Conservation (phyloP, 1,284 basidiomycete species). For the Mycosarcoma maydis region DNA sequence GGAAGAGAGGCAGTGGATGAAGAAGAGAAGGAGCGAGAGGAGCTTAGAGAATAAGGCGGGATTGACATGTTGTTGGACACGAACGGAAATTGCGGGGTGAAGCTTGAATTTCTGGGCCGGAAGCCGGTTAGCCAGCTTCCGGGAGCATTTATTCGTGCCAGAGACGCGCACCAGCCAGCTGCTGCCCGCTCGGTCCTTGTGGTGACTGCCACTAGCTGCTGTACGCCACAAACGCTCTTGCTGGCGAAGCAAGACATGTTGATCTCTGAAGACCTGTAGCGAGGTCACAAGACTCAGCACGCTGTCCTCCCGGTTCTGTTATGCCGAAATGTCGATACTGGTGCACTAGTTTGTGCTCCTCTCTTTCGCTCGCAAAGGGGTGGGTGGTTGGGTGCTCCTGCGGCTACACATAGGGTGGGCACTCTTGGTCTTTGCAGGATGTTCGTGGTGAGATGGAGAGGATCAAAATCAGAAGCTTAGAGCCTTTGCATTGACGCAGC, state of each 20-base stretch:
- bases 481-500: too few relatives aligned
- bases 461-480: not conserved
- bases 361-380: too few relatives aligned
- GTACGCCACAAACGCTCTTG: not conserved
- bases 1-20: conserved; percentile 9
- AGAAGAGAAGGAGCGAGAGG: conserved; percentile 1
- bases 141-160: conserved; percentile 13
- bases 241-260: not conserved
- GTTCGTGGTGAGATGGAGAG: conserved; percentile 9
- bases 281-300: too few relatives aligned
- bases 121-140: conserved; percentile 9
- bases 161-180: conserved; percentile 20
- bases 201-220: not conserved
- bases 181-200: not conserved
- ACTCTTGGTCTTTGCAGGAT: too few relatives aligned
- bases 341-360: too few relatives aligned
- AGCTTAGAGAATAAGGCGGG: not conserved
- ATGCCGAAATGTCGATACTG: too few relatives aligned
- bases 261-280: too few relatives aligned
- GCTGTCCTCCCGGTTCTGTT: too few relatives aligned
- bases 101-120: not conserved
- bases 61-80: not conserved
- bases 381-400: too few relatives aligned
- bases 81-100: conserved; percentile 21
- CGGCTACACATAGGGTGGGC: too few relatives aligned